Conservation (phyloP, 2,329 filamentous ascomycete genomes). For the Trichoderma hamatum region DNA sequence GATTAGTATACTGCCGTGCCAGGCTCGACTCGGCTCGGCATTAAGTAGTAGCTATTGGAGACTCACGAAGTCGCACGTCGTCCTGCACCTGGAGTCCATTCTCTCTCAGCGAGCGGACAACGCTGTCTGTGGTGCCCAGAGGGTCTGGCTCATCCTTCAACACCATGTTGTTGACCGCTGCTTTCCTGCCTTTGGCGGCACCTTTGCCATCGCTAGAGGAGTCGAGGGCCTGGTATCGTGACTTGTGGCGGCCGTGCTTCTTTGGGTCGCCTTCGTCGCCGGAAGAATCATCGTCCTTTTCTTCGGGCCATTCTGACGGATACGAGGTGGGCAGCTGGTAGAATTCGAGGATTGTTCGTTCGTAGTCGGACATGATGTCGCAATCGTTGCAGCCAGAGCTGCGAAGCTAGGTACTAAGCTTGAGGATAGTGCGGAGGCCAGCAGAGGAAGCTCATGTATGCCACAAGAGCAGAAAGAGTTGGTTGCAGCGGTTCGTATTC, state of each 20-base stretch:
- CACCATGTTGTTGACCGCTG: slow-evolving; percentile 69
- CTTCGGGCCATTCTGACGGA: slow-evolving; percentile 83
- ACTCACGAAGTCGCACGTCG: slow-evolving; percentile 73
- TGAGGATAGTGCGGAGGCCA: neutral
- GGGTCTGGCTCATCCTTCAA: slow-evolving; percentile 93
- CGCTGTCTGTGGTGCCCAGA: slow-evolving; percentile 83
- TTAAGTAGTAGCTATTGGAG: neutral
- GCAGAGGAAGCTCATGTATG: neutral
- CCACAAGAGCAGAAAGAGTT: neutral
- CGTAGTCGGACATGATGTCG: slow-evolving; percentile 66
- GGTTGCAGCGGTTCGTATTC: neutral
- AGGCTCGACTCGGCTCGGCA: neutral
- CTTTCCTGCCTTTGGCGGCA: slow-evolving; percentile 69
- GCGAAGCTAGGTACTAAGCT: slow-evolving; percentile 15
- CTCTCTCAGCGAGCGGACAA: slow-evolving; percentile 76
- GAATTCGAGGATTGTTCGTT: slow-evolving; percentile 80
- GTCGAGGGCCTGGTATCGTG: slow-evolving; percentile 83
- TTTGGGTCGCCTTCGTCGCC: slow-evolving; percentile 55
- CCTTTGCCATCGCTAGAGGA: slow-evolving; percentile 69
- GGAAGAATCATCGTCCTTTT: slow-evolving; percentile 71
- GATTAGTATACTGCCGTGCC: slow-evolving; percentile 29
- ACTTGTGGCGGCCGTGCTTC: slow-evolving; percentile 65
- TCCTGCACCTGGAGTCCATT: slow-evolving; percentile 82
- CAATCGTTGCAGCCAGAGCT: neutral
- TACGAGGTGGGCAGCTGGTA: slow-evolving; percentile 81